Evolutionary conservation across 805 yeast species (phyloP).

Genomic region (Candida ipomoeae): DNA sequence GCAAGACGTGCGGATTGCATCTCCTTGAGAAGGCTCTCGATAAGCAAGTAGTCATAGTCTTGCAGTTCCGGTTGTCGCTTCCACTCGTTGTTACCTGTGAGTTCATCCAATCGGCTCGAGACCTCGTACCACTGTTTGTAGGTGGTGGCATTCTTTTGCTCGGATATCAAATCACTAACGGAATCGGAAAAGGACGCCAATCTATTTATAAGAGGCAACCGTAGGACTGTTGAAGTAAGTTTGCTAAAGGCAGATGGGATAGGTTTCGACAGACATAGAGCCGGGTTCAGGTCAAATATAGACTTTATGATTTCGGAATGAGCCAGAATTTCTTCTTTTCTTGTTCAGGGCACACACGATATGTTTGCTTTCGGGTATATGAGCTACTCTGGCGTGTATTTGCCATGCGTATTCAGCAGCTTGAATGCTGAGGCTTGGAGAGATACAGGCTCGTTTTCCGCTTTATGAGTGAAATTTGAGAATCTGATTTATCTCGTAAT

Average conservation of each 20-base stretch:
- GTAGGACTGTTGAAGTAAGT: slow-evolving; percentile 4
- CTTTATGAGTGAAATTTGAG: not conserved
- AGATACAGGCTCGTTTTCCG: too few species aligned
- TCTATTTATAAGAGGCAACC: slow-evolving; percentile 12
- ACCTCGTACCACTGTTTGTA: slow-evolving; percentile 66
- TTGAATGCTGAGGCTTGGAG: not conserved
- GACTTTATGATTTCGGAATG: slow-evolving; percentile 16
- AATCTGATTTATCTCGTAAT: too few species aligned
- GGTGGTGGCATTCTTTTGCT: slow-evolving; percentile 34
- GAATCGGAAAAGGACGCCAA: slow-evolving; percentile 7
- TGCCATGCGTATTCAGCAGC: not conserved
- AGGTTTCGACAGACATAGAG: slow-evolving; percentile 8
- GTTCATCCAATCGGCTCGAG: slow-evolving; percentile 58
- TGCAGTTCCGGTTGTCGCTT: slow-evolving; percentile 55
- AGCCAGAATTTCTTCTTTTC: slow-evolving; percentile 1
- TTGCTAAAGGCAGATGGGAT: slow-evolving; percentile 3
- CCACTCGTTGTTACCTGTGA: slow-evolving; percentile 69
- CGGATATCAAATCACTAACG: slow-evolving; percentile 16
- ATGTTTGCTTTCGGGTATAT: not conserved
- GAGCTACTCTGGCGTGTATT: not conserved
- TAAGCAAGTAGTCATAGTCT: slow-evolving; percentile 69
- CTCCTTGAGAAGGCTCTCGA: slow-evolving; percentile 49
- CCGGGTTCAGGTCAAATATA: slow-evolving; percentile 13
- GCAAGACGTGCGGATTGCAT: slow-evolving; percentile 55
- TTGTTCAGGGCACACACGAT: not conserved